These are phyloP conservation scores for Ganoderma lingzhi DNA, from an alignment of 1,284 basidiomycete genomes.

Conservation along the genomic window DNA sequence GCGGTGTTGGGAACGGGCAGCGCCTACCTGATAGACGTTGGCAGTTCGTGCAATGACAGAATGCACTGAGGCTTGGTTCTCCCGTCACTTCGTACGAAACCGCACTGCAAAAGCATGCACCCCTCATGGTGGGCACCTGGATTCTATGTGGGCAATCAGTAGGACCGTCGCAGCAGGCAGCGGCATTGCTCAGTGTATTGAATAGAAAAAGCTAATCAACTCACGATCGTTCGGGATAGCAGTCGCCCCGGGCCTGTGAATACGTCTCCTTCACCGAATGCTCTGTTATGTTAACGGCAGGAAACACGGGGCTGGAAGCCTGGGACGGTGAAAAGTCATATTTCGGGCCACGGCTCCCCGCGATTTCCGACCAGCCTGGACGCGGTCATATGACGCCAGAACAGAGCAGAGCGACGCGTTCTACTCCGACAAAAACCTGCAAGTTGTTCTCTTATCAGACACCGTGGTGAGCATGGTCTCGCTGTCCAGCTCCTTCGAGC, in stretches of 20 bases:
- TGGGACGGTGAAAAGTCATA: neutral
- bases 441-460: neutral
- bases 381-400: slow-evolving; percentile 2
- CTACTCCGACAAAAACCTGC: neutral
- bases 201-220: neutral
- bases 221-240: neutral
- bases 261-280: neutral
- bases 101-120: slow-evolving; percentile 60
- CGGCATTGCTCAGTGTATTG: neutral
- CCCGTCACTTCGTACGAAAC: slow-evolving; percentile 55
- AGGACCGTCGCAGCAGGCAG: neutral
- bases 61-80: slow-evolving; percentile 60
- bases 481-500: too few species aligned
- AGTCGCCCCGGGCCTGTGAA: neutral
- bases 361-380: neutral
- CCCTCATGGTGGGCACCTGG: slow-evolving; percentile 23
- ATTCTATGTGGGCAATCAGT: neutral
- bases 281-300: neutral
- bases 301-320: neutral
- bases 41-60: slow-evolving; percentile 72
- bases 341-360: neutral
- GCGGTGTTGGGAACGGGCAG: neutral
- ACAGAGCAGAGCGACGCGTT: neutral
- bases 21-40: slow-evolving; percentile 60
- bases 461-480: neutral